phyloP scores from a whole-genome alignment of 169 alveolate species.

The Toxoplasma gondii region DNA sequence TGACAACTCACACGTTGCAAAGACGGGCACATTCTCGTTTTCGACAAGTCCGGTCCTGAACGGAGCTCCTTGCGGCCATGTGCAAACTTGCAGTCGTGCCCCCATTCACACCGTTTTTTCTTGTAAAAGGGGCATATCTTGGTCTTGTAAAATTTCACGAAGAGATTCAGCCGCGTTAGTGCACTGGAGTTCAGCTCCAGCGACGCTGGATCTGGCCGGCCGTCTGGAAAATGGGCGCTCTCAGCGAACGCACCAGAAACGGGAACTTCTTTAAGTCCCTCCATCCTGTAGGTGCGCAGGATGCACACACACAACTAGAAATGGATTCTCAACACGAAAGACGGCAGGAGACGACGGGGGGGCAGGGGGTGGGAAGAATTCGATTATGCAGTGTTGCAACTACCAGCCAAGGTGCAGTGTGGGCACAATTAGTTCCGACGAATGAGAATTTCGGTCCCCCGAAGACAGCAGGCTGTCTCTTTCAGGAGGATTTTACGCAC shows the following conservation, averaged over 20 bases:
- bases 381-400: no score
- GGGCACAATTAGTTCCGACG: no score
- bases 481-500: no score
- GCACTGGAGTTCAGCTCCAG: background rate
- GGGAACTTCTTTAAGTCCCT: background rate
- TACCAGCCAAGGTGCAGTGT: no score
- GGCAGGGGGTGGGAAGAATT: no score
- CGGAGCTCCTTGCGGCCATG: slow-evolving; percentile 39
- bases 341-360: no score
- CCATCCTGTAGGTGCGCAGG: background rate
- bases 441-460: no score
- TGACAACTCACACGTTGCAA: background rate
- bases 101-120: background rate
- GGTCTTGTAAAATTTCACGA: slow-evolving; percentile 32
- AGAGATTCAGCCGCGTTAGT: slow-evolving; percentile 10
- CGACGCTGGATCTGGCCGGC: background rate
- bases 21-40: slow-evolving; percentile 17
- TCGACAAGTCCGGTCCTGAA: slow-evolving; percentile 11
- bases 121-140: slow-evolving; percentile 39
- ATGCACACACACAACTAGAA: background rate
- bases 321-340: no score
- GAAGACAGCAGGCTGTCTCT: no score
- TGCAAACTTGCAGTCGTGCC: slow-evolving; percentile 34
- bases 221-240: background rate
- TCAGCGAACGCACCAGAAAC: background rate